These are phyloP conservation scores for Epichloe scottii DNA, from an alignment of 2,329 filamentous ascomycete genomes.

Conservation along the genomic window DNA sequence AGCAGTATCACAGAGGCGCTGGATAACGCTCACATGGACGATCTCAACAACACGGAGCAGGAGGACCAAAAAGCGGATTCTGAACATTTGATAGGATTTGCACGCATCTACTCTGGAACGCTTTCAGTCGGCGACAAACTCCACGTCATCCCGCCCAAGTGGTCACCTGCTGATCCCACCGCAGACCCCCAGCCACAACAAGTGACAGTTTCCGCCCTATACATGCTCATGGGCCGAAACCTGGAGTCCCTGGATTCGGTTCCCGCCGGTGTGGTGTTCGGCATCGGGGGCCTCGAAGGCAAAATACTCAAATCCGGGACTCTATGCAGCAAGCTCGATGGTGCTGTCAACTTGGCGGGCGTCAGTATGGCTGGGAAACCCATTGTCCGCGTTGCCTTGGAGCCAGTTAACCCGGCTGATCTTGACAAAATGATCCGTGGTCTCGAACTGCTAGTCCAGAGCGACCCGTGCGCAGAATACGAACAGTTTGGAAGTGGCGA, in stretches of 20 bases:
- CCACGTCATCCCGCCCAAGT: slow-evolving; percentile 88
- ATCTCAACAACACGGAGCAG: slow-evolving; percentile 27
- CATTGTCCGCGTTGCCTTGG: slow-evolving; percentile 91
- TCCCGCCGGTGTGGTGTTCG: slow-evolving; percentile 88
- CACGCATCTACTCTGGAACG: slow-evolving; percentile 82
- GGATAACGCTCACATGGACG: slow-evolving; percentile 46
- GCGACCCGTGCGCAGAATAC: slow-evolving; percentile 91
- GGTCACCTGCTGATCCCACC: slow-evolving; percentile 67
- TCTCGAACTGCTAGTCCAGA: slow-evolving; percentile 76
- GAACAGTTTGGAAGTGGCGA: slow-evolving; percentile 88
- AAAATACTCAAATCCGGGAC: slow-evolving; percentile 94
- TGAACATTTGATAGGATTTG: slow-evolving; percentile 90
- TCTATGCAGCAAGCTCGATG: slow-evolving; percentile 74
- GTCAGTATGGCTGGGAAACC: slow-evolving; percentile 69
- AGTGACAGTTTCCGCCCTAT: slow-evolving; percentile 75
- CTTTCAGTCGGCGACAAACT: slow-evolving; percentile 80
- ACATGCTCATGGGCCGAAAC: slow-evolving; percentile 89
- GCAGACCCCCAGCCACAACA: slow-evolving; percentile 63
- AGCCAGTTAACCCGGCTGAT: slow-evolving; percentile 80
- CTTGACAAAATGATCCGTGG: slow-evolving; percentile 91
- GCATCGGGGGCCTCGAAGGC: slow-evolving; percentile 83
- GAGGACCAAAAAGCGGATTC: slow-evolving; percentile 53
- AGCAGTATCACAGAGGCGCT: slow-evolving; percentile 49
- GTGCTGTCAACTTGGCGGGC: slow-evolving; percentile 81
- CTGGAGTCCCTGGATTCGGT: slow-evolving; percentile 74